Evolutionary conservation across 2,329 filamentous ascomycete species (phyloP), one percentile per base, ranked within the genome.

Genomic region (Microcyclosporella mali): DNA sequence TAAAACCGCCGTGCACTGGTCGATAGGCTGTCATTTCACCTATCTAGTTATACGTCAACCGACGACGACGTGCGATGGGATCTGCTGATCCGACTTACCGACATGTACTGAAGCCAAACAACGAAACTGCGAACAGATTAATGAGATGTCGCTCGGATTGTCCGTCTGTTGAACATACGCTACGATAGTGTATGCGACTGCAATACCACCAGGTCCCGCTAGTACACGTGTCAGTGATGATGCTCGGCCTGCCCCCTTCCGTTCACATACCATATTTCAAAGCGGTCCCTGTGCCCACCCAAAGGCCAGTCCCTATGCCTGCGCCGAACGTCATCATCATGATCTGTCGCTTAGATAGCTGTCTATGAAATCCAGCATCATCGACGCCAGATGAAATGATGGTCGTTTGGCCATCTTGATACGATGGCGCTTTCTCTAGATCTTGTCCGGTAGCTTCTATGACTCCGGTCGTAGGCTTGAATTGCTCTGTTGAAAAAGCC

Each of bases 281-380:
- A 2, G 62, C 63, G 29, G 59, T 60, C 10, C 63, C 63, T 6
- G 63, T 65, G 11, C 63, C 62, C 9, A 66, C 58, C 62, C 62
- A 65, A 0, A 66, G 50, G 1, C 63, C 63, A 1, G 58, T 63
- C 0, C 61, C 63, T 35, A 66, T 62, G 1, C 62, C 63, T 15
- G 58, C 62, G 0, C 63, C 63, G 45, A 65, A 62, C 9, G 62
- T 64, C 57, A 65, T 62, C 61, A 66, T 65, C 57, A 66, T 66
- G 36, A 66, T 60, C 33, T 63, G 58, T 18, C 63, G 53, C 36
- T 60, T 55, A 1, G 54, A 54, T 11, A 65, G 55, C 17, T 51
- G 53, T 16, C 63, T 57, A 28, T 61, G 59, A 29, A 56, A 64
- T 2, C 62, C 62, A 12, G 57, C 60, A 40, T 51, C 33, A 27